phyloP scores from a whole-genome alignment of 441 rosid species.

The Euphorbia celastroides region DNA sequence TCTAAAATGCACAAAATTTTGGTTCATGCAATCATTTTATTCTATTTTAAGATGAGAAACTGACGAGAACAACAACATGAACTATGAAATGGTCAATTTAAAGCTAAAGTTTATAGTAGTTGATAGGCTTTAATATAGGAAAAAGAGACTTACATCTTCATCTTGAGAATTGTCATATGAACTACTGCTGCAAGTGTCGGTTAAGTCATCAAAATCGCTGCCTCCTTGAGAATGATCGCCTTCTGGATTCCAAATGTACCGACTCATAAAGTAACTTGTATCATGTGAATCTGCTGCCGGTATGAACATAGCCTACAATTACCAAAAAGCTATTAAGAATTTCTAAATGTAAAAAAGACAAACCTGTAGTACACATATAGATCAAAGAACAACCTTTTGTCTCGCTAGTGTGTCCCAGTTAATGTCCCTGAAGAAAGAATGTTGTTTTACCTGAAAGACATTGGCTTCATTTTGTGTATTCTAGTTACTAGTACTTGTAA shows the following conservation, averaged over 20 bases:
- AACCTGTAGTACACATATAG: no score
- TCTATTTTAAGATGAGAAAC: background rate
- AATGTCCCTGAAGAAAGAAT: constrained; percentile 76
- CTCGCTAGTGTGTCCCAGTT: constrained; percentile 95
- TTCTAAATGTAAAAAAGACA: background rate
- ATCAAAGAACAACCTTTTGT: constrained; percentile 61
- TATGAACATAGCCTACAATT: constrained; percentile 84
- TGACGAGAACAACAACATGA: constrained; percentile 1
- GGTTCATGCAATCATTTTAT: background rate
- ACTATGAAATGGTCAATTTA: background rate
- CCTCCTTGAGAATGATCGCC: constrained; percentile 73
- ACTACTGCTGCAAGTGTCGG: constrained; percentile 82
- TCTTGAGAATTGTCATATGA: constrained; percentile 63
- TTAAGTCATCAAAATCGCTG: constrained; percentile 78
- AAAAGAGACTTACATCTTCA: constrained; percentile 57
- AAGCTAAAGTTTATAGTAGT: constrained; percentile 1
- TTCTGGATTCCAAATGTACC: constrained; percentile 88
- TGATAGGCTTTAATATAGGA: constrained; percentile 3
- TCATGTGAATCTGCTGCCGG: constrained; percentile 83
- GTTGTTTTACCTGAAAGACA: constrained; percentile 68
- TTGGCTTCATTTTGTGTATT: constrained; percentile 21
- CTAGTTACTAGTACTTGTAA: background rate
- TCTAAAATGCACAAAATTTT: no score
- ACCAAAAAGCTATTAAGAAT: constrained; percentile 9
- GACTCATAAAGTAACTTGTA: constrained; percentile 92